Evolutionary conservation across 2,329 filamentous ascomycete species (phyloP).

Genomic region (Chaetoscypha palmicola): DNA sequence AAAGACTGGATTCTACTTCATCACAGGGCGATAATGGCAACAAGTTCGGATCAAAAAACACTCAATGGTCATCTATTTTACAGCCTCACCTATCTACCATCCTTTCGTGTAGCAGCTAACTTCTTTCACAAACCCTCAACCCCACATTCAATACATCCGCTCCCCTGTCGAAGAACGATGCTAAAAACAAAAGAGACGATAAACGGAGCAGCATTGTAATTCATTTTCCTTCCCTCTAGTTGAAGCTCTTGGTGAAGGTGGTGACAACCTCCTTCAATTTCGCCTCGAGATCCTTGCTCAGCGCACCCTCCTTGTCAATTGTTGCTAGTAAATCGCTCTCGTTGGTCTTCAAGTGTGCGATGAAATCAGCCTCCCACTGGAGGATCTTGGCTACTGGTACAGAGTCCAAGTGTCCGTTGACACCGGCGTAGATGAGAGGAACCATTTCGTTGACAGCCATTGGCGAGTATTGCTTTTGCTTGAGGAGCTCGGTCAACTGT

Average conservation of each 20-base stretch:
- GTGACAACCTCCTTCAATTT: conserved; percentile 70
- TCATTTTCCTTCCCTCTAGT: conserved; percentile 26
- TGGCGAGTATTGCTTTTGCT: conserved; percentile 99
- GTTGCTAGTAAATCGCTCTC: conserved; percentile 74
- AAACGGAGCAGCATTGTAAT: conserved; percentile 20
- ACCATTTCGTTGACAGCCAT: conserved; percentile 99
- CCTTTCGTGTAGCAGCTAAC: conserved; percentile 16
- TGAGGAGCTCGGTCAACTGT: conserved; percentile 87
- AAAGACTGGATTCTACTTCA: no score
- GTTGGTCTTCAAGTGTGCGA: conserved; percentile 85
- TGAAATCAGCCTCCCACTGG: conserved; percentile 90
- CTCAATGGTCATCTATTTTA: conserved; percentile 29
- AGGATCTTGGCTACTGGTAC: conserved; percentile 90
- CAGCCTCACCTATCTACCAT: conserved; percentile 29
- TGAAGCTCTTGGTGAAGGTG: conserved; percentile 92
- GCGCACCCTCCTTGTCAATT: conserved; percentile 91
- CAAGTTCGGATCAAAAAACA: conserved; percentile 6
- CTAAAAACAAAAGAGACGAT: conserved; percentile 27
- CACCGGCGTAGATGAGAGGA: conserved; percentile 97
- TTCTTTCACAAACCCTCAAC: conserved; percentile 12
- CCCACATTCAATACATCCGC: conserved; percentile 20
- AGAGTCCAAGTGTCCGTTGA: conserved; percentile 88
- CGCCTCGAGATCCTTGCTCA: conserved; percentile 89
- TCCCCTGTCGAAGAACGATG: conserved; percentile 15
- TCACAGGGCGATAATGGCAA: no score